Evolutionary conservation across 805 yeast genomes (phyloP).

Genomic region (Cyberlindnera amylophila): DNA sequence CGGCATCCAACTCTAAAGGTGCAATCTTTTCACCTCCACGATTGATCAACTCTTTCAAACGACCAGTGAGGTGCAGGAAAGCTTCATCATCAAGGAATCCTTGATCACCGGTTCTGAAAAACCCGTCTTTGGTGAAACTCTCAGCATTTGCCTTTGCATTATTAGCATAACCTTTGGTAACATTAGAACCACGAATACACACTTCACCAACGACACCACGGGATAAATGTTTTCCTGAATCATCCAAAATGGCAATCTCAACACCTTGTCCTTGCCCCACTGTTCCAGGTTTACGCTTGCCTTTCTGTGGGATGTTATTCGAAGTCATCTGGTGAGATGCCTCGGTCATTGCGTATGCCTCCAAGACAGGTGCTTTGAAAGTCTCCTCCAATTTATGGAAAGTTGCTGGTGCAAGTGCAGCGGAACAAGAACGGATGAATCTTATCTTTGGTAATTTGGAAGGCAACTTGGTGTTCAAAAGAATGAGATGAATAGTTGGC

Average conservation of each 20-base stretch:
- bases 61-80: slow-evolving; percentile 58
- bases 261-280: slow-evolving; percentile 75
- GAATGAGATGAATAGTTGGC: slow-evolving; percentile 70
- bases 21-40: slow-evolving; percentile 78
- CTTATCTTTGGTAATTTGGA: slow-evolving; percentile 49
- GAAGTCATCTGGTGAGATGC: slow-evolving; percentile 81
- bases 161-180: slow-evolving; percentile 68
- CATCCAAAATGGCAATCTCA: slow-evolving; percentile 53
- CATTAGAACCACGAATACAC: slow-evolving; percentile 61
- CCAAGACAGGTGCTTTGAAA: slow-evolving; percentile 65
- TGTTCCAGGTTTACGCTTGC: slow-evolving; percentile 62
- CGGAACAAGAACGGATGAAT: slow-evolving; percentile 69
- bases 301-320: slow-evolving; percentile 63
- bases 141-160: slow-evolving; percentile 69
- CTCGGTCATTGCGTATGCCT: slow-evolving; percentile 80
- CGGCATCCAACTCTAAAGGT: slow-evolving; percentile 66
- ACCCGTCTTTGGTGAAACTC: slow-evolving; percentile 52
- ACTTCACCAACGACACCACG: slow-evolving; percentile 66
- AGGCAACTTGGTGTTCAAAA: slow-evolving; percentile 52
- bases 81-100: slow-evolving; percentile 60
- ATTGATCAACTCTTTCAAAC: slow-evolving; percentile 70
- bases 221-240: slow-evolving; percentile 41
- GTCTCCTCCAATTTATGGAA: slow-evolving; percentile 52
- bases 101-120: slow-evolving; percentile 78
- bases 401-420: slow-evolving; percentile 64